A percentile compares a stretch with the other conserved stretches of the same genome.
These are phyloP conservation scores for Diaporthe longicolla DNA, from an alignment of 2,329 filamentous ascomycete genomes.

Conservation along the genomic window DNA sequence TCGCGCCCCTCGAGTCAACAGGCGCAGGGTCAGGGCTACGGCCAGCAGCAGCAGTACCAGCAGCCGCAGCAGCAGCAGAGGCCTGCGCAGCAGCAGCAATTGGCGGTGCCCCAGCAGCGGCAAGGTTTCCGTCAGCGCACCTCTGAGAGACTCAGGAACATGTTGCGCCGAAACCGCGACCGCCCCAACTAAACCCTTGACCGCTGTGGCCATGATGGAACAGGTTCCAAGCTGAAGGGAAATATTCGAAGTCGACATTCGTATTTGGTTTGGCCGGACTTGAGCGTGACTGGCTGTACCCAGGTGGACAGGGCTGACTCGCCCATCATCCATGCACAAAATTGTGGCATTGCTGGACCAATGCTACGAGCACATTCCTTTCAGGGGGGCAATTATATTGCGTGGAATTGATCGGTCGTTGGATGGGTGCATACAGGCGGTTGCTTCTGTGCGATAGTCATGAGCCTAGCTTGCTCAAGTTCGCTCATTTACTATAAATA, in stretches of 20 bases:
- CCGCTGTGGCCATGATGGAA: not conserved
- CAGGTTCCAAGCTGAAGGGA: not conserved
- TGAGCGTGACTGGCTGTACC: not conserved
- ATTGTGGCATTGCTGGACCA: not conserved
- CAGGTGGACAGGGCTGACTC: not conserved
- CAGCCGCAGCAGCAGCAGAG: not conserved
- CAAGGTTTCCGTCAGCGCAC: not conserved
- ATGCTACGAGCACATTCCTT: not conserved
- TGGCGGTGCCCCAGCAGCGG: not conserved
- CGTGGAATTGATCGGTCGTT: not conserved
- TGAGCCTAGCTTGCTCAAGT: not conserved
- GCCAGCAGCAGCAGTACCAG: not conserved
- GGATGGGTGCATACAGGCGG: not conserved
- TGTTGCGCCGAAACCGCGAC: not conserved
- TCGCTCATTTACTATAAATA: not conserved
- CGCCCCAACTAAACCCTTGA: not conserved
- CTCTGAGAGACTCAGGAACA: not conserved
- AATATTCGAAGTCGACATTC: not conserved
- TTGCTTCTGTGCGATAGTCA: not conserved
- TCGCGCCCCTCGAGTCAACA: not conserved
- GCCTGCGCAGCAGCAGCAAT: not conserved
- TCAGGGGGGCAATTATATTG: not conserved
- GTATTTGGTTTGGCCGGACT: not conserved
- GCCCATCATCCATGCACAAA: not conserved
- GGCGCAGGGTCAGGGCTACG: not conserved